phyloP scores from a whole-genome alignment of 495 filamentous ascomycete species.

The Penicillium ucsense region DNA sequence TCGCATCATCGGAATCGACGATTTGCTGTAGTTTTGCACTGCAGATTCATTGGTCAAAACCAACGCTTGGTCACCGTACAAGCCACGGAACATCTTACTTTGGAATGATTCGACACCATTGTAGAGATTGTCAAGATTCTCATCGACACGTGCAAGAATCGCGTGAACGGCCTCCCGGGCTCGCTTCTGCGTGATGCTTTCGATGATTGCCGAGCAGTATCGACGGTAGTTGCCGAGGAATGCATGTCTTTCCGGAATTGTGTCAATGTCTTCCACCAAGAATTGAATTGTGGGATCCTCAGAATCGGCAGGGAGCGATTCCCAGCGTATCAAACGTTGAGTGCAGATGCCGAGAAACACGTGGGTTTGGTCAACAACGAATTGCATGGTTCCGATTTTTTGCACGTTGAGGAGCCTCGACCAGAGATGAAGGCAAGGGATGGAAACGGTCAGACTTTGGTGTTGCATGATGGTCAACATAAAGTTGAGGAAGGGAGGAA shows the following conservation, averaged over 20 bases:
- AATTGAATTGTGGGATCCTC: conserved; percentile 72
- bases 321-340: conserved; percentile 69
- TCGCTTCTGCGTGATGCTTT: conserved; percentile 67
- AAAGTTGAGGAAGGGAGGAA: conserved; percentile 70
- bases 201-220: conserved; percentile 77
- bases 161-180: conserved; percentile 79
- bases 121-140: conserved; percentile 65
- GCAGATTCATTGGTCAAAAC: conserved; percentile 19
- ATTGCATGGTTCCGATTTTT: conserved; percentile 51
- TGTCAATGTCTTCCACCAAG: conserved; percentile 87
- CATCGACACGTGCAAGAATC: conserved; percentile 69
- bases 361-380: conserved; percentile 59
- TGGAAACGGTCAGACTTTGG: conserved; percentile 83
- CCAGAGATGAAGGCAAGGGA: conserved; percentile 86
- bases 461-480: conserved; percentile 71
- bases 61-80: background rate
- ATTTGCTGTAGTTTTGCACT: conserved; percentile 73
- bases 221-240: conserved; percentile 96
- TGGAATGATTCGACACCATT: conserved; percentile 57
- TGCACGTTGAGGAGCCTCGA: conserved; percentile 64
- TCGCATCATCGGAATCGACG: conserved; percentile 61
- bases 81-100: conserved; percentile 35
- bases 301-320: conserved; percentile 68
- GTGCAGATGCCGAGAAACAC: conserved; percentile 73
- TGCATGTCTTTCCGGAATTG: conserved; percentile 84